These are phyloP conservation scores for Aspergillus sp. DNA, from an alignment of 2,329 filamentous ascomycete species.

Conservation along the genomic window DNA sequence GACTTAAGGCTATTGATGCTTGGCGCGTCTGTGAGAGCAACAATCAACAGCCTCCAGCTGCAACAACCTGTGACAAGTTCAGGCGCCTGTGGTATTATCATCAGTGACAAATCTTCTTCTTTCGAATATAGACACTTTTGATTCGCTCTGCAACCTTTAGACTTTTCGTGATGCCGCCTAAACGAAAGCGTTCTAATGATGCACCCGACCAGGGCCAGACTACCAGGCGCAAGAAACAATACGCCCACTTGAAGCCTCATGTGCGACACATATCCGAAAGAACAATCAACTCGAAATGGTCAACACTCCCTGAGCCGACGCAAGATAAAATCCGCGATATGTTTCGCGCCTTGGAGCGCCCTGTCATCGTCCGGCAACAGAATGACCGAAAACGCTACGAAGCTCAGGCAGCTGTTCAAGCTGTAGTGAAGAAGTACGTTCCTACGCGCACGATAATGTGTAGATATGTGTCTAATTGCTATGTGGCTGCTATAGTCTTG, in stretches of 20 bases:
- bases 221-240: slow-evolving; percentile 27
- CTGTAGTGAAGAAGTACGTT: slow-evolving; percentile 44
- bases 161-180: slow-evolving; percentile 19
- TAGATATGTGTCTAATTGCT: not conserved
- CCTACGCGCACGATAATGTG: not conserved
- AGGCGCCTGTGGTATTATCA: not conserved
- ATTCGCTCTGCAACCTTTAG: not conserved
- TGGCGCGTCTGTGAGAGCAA: slow-evolving; percentile 4
- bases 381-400: slow-evolving; percentile 45
- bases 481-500: slow-evolving; percentile 29
- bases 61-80: not conserved
- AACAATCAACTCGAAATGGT: slow-evolving; percentile 49
- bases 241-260: slow-evolving; percentile 41
- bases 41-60: not conserved
- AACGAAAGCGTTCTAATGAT: slow-evolving; percentile 28
- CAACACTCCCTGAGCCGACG: slow-evolving; percentile 41
- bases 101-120: not conserved
- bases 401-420: slow-evolving; percentile 41
- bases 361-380: slow-evolving; percentile 43
- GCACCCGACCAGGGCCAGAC: slow-evolving; percentile 17
- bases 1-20: slow-evolving; percentile 10
- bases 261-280: slow-evolving; percentile 43
- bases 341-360: slow-evolving; percentile 42
- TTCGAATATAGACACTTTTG: not conserved
- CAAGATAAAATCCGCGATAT: slow-evolving; percentile 45